Percentiles rank a stretch among this genome's conserved stretches.
phyloP scores from a whole-genome alignment of 208 protist species.

The Crithidia fasciculata region DNA sequence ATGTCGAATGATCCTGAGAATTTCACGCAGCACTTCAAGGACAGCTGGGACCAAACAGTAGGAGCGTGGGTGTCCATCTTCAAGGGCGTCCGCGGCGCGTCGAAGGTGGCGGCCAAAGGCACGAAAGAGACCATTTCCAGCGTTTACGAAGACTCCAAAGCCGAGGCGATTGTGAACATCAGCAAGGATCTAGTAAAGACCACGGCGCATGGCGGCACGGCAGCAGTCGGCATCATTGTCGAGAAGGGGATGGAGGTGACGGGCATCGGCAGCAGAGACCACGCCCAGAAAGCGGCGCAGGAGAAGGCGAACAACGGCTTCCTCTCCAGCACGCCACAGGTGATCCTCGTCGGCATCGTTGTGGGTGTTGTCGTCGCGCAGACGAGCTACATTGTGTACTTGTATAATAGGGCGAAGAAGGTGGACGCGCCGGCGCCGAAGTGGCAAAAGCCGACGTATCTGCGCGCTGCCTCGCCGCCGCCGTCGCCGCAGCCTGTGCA shows the following conservation, averaged over 20 bases:
- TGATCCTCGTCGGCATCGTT: conserved; percentile 25
- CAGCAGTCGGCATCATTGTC: conserved; percentile 10
- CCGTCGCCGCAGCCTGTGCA: conserved; percentile 6
- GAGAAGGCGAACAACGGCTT: conserved; percentile 12
- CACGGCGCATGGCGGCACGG: conserved; percentile 17
- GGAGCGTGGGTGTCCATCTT: conserved; percentile 30
- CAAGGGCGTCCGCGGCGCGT: conserved; percentile 12
- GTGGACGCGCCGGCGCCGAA: conserved; percentile 22
- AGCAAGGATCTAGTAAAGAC: conserved; percentile 25
- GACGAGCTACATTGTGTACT: conserved; percentile 34
- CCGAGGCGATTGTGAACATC: conserved; percentile 24
- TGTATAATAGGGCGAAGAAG: conserved; percentile 16
- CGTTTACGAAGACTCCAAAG: conserved; percentile 19
- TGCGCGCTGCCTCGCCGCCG: conserved; percentile 15
- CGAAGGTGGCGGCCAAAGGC: conserved; percentile 12
- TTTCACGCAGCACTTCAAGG: conserved; percentile 26
- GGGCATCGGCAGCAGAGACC: not conserved
- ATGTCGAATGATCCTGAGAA: conserved; percentile 20
- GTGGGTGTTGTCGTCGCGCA: conserved; percentile 28
- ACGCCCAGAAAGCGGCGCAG: not conserved
- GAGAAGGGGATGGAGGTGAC: conserved; percentile 25
- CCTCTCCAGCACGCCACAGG: conserved; percentile 17
- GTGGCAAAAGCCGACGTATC: conserved; percentile 12
- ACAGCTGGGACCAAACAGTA: conserved; percentile 29
- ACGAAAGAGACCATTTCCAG: conserved; percentile 29